Conservation (phyloP, 106 monocot genomes). For the Acorus gramineus region DNA sequence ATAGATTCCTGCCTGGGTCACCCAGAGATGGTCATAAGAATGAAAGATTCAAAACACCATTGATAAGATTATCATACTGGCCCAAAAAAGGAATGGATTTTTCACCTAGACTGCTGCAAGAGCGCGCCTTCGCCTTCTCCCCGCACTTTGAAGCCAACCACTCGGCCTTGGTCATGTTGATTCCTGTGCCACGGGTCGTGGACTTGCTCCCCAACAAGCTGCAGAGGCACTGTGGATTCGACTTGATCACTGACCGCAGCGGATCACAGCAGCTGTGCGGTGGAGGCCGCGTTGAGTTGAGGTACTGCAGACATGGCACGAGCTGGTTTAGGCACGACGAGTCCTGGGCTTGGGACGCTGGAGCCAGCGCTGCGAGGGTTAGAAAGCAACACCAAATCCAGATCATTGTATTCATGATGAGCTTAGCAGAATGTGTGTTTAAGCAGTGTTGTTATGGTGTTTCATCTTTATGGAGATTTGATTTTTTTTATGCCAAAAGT, state of each 20-base stretch:
- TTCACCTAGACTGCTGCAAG: constrained; percentile 27
- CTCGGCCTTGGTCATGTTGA: constrained; percentile 31
- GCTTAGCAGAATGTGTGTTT: no score
- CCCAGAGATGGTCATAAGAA: background rate
- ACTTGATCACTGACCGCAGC: constrained; percentile 21
- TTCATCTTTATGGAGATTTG: no score
- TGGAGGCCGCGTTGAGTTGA: constrained; percentile 26
- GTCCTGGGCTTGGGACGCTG: constrained; percentile 21
- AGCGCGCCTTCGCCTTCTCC: constrained; percentile 20
- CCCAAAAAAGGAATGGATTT: background rate
- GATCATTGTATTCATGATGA: no score
- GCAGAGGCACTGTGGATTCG: constrained; percentile 42
- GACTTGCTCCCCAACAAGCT: constrained; percentile 27
- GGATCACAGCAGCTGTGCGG: constrained; percentile 41
- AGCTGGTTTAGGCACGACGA: constrained; percentile 39
- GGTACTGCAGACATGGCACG: constrained; percentile 41
- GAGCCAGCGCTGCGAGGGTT: no score
- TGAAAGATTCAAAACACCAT: no score
- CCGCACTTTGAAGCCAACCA: constrained; percentile 30
- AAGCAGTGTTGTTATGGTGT: no score
- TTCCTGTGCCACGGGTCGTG: constrained; percentile 19
- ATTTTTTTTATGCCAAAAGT: background rate
- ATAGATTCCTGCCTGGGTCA: background rate
- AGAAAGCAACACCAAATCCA: no score
- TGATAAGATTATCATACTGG: background rate